These are phyloP conservation scores for Trifolium subterraneum DNA, from an alignment of 306 rosid species.

Conservation along the genomic window DNA sequence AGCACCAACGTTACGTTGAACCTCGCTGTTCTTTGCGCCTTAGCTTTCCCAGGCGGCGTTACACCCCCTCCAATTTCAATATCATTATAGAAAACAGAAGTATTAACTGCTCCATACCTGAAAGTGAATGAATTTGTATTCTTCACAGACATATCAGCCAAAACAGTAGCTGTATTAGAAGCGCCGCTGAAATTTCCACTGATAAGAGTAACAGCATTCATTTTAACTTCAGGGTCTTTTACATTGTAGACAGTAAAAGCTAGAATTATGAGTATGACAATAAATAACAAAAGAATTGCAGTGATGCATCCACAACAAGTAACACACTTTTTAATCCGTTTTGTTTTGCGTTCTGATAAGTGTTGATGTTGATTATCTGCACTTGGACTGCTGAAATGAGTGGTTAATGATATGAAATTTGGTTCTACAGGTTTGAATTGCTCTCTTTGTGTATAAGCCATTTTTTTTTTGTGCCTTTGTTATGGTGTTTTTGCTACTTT, in stretches of 20 bases:
- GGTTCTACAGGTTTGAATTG: constrained; percentile 48
- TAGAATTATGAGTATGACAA: constrained; percentile 46
- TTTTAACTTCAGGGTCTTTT: constrained; percentile 49
- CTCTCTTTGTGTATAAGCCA: constrained; percentile 36
- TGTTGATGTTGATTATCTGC: constrained; percentile 17
- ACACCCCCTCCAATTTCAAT: constrained; percentile 29
- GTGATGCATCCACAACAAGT: constrained; percentile 52
- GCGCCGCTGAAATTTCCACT: not conserved
- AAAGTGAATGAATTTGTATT: constrained; percentile 45
- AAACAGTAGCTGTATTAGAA: constrained; percentile 4
- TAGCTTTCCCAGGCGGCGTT: constrained; percentile 36
- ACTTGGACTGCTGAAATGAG: constrained; percentile 5
- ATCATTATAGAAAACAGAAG: constrained; percentile 36
- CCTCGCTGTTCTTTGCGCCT: constrained; percentile 32
- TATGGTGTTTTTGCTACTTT: not conserved
- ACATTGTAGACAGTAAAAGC: constrained; percentile 56
- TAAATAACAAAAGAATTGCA: constrained; percentile 46
- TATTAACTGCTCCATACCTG: constrained; percentile 28
- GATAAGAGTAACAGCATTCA: constrained; percentile 22
- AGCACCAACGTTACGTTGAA: constrained; percentile 44
- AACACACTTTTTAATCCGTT: constrained; percentile 13
- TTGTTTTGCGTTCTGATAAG: not conserved
- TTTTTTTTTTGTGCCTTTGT: not conserved
- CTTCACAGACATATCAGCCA: constrained; percentile 43
- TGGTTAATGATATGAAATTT: constrained; percentile 33